phyloP scores from a whole-genome alignment of 2,329 filamentous ascomycete species.

The Penicillium brasilianum region DNA sequence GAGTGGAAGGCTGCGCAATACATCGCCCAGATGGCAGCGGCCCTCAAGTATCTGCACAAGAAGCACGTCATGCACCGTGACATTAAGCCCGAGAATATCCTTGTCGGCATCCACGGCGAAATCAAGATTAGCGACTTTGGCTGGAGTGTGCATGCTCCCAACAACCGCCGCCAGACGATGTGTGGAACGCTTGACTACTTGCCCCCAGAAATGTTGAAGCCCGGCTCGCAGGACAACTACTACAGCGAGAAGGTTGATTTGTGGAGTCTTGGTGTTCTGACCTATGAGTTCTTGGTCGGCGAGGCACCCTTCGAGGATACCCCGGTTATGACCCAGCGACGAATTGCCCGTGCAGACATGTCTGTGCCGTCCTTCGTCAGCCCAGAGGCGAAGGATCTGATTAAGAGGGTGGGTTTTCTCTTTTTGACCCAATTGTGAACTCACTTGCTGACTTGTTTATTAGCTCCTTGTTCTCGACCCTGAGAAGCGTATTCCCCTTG shows the following conservation, averaged over 20 bases:
- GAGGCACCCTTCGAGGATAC: slow-evolving; percentile 98
- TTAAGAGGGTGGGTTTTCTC: slow-evolving; percentile 70
- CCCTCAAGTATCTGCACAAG: slow-evolving; percentile 86
- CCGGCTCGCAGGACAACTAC: slow-evolving; percentile 78
- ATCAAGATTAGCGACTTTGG: slow-evolving; percentile 99
- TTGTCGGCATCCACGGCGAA: slow-evolving; percentile 94
- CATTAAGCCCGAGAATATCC: slow-evolving; percentile 97
- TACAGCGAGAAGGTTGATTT: slow-evolving; percentile 96
- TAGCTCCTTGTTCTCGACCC: slow-evolving; percentile 89
- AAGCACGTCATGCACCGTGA: slow-evolving; percentile 98
- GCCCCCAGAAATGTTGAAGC: slow-evolving; percentile 95
- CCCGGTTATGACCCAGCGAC: slow-evolving; percentile 88
- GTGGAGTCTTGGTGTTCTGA: slow-evolving; percentile 93
- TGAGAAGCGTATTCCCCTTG: slow-evolving; percentile 87
- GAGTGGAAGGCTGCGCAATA: slow-evolving; percentile 88
- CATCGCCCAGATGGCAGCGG: slow-evolving; percentile 88
- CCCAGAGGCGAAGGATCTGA: slow-evolving; percentile 86
- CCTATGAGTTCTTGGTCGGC: slow-evolving; percentile 94
- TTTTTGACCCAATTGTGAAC: neutral
- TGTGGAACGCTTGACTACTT: slow-evolving; percentile 97
- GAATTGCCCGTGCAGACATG: slow-evolving; percentile 91
- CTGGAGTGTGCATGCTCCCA: slow-evolving; percentile 97
- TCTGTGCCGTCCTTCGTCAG: slow-evolving; percentile 89
- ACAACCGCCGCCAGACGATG: slow-evolving; percentile 91
- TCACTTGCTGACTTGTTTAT: slow-evolving; percentile 32